Evolutionary conservation across 441 rosid species (phyloP).

Genomic region (Pelargonium exstipulatum): DNA sequence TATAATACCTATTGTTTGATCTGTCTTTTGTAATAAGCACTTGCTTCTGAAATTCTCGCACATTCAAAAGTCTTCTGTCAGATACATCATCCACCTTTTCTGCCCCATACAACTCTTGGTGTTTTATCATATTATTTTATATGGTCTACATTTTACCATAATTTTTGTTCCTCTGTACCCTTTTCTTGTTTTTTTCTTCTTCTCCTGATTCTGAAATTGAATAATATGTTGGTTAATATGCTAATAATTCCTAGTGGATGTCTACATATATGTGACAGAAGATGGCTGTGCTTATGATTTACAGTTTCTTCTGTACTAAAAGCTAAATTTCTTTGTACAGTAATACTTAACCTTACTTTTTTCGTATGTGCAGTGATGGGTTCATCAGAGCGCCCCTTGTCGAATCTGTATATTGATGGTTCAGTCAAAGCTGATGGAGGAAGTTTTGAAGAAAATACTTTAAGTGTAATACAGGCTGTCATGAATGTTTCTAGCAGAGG

Average conservation of each 20-base stretch:
- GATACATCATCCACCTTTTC: no score
- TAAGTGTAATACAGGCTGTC: conserved; percentile 23
- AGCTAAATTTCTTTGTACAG: neutral
- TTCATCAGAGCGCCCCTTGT: conserved; percentile 85
- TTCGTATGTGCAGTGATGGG: conserved; percentile 70
- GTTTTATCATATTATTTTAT: no score
- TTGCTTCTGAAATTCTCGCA: no score
- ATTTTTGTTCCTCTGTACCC: no score
- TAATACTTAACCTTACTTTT: neutral
- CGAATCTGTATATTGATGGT: conserved; percentile 76
- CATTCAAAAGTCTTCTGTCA: no score
- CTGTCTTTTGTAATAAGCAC: no score
- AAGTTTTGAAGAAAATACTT: conserved; percentile 37
- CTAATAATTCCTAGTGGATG: neutral
- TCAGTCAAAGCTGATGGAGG: conserved; percentile 84
- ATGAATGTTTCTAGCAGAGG: conserved; percentile 35
- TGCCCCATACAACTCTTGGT: no score
- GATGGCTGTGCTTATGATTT: neutral
- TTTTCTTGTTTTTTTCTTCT: no score
- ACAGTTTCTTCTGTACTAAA: neutral
- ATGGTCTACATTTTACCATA: no score
- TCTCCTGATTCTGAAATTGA: no score
- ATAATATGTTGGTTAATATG: neutral
- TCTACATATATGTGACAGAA: neutral
- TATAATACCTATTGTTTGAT: no score